Evolutionary conservation across 1,139 yeast species (phyloP), one percentile per base, ranked within the genome.

Genomic region (Scheffersomyces lignicola): DNA sequence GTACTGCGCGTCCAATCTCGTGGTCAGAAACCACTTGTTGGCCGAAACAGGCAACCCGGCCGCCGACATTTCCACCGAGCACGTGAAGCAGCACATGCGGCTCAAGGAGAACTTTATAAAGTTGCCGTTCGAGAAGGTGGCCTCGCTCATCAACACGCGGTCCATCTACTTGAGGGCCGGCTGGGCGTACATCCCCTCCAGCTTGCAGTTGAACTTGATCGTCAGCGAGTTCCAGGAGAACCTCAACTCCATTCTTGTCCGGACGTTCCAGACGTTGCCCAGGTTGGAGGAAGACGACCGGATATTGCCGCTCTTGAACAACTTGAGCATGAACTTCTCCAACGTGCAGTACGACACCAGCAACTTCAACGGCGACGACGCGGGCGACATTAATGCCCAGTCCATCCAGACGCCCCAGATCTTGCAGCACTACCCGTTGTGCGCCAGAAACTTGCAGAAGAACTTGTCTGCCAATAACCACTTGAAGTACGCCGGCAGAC

Each of bases 261-360:
- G 71, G 38, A 87, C 97, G 0, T 83, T 88, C 49, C 85, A 84
- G 48, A 75, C 85, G 16, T 64, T 90, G 36, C 95, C 97, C 3
- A 71, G 94, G 13, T 65, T 92, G 37, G 96, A 89, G 51, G 97
- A 92, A 62, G 97, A 90, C 53, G 95, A 89, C 54, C 71, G 99
- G 40, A 61, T 92, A 32, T 64, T 88, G 31, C 97, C 97, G 0
- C 77, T 94, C 18, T 68, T 92, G 41, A 79, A 80, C 52, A 89
- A 89, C 51, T 62, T 92, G 36, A 79, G 95, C 0, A 73, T 76
- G 27, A 95, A 94, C 38, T 87, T 85, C 54, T 69, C 81, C 2
- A 70, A 76, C 42, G 56, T 75, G 42, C 80, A 83, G 47, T 80
- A 76, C 44, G 73, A 67, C 32, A 42, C 51, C 10, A 54, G 56